Evolutionary conservation across 306 rosid genomes (phyloP).

Genomic region (Prunus padus): DNA sequence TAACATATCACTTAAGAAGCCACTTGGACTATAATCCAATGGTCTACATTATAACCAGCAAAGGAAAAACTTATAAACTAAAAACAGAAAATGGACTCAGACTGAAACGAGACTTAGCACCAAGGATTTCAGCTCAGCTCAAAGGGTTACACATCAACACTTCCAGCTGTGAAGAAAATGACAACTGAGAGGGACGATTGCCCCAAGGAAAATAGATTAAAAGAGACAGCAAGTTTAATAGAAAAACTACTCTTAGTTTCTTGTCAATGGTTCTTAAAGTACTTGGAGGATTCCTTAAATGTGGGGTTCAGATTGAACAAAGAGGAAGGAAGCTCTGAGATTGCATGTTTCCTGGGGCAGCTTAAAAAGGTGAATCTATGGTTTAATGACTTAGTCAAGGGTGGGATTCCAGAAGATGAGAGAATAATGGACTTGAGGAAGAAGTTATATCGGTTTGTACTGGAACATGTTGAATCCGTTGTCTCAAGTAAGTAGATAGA

Average conservation of each 20-base stretch:
- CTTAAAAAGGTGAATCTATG: neutral
- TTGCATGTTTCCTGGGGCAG: slow-evolving; percentile 1
- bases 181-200: neutral
- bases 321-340: neutral
- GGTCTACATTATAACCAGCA: no score
- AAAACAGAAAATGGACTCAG: no score
- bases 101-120: no score
- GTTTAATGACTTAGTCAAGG: neutral
- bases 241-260: neutral
- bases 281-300: neutral
- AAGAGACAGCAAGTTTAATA: neutral
- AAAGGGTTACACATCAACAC: no score
- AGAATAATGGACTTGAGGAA: neutral
- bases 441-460: neutral
- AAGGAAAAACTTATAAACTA: no score
- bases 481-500: neutral
- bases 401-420: neutral
- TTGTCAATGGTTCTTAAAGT: neutral
- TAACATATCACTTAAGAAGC: no score
- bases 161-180: neutral
- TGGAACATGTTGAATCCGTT: neutral
- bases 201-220: neutral
- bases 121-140: no score
- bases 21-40: no score
- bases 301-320: slow-evolving; percentile 1